A percentile compares a stretch with the other conserved stretches of the same genome.
Evolutionary conservation across 352 stramenopile genomes (phyloP).

Genomic region (Globisporangium recalcitrans): DNA sequence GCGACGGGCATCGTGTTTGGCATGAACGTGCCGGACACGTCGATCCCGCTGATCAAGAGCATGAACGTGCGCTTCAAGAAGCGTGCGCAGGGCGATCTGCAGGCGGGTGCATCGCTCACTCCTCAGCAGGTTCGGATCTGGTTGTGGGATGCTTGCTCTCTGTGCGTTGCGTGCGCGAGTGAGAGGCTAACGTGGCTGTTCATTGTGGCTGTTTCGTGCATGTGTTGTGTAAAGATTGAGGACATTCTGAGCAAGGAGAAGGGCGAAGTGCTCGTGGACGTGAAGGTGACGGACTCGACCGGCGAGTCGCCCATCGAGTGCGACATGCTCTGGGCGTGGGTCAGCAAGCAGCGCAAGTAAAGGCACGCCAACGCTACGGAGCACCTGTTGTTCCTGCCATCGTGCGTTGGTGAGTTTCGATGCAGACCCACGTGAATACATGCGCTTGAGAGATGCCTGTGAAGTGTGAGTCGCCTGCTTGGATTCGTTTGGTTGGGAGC

Average conservation of each 20-base stretch:
- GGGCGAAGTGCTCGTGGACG: slow-evolving; percentile 63
- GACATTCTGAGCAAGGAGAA: slow-evolving; percentile 67
- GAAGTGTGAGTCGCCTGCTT: too few relatives aligned
- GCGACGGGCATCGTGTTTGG: slow-evolving; percentile 81
- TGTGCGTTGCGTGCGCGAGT: neutral
- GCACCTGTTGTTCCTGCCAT: too few relatives aligned
- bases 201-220: neutral
- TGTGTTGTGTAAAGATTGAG: slow-evolving; percentile 21
- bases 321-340: slow-evolving; percentile 85
- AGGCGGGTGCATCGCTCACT: slow-evolving; percentile 63
- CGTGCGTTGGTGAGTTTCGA: too few relatives aligned
- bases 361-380: neutral
- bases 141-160: neutral
- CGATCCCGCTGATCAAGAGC: slow-evolving; percentile 77
- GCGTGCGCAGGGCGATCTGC: slow-evolving; percentile 61
- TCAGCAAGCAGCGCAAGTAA: slow-evolving; percentile 48
- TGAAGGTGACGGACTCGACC: slow-evolving; percentile 64
- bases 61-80: slow-evolving; percentile 82
- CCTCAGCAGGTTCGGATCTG: slow-evolving; percentile 47
- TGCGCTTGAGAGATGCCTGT: too few relatives aligned
- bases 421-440: too few relatives aligned
- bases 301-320: slow-evolving; percentile 76
- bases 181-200: neutral
- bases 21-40: slow-evolving; percentile 83
- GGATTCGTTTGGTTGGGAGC: too few relatives aligned